These are phyloP conservation scores for Gamsiella multidivaricata DNA, from an alignment of 192 early-diverging fungal species.

Conservation along the genomic window DNA sequence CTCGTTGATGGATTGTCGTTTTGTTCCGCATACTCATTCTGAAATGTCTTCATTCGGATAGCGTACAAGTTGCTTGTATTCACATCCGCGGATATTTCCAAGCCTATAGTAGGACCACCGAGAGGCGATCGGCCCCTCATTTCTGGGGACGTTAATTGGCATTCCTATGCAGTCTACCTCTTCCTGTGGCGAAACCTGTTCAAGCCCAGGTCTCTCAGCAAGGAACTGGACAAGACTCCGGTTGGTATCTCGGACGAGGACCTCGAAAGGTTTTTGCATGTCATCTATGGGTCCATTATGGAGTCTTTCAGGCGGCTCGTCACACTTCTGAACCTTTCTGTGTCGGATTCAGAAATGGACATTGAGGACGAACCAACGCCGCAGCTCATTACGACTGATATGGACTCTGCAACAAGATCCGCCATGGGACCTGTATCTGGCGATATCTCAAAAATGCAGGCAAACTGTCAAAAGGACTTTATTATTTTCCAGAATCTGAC, in stretches of 20 bases:
- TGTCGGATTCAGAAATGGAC: constrained; percentile 45
- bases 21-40: not conserved
- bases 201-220: constrained; percentile 27
- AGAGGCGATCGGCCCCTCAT: not conserved
- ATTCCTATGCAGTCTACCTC: constrained; percentile 65
- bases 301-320: constrained; percentile 41
- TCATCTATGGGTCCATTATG: constrained; percentile 42
- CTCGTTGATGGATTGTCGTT: not conserved
- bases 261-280: constrained; percentile 10
- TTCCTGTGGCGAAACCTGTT: constrained; percentile 73
- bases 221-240: constrained; percentile 18
- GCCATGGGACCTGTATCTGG: constrained; percentile 42
- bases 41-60: not conserved
- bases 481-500: constrained; percentile 76
- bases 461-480: constrained; percentile 73
- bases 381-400: not conserved
- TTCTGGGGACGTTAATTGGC: constrained; percentile 19
- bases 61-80: constrained; percentile 65
- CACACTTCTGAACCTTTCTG: constrained; percentile 38
- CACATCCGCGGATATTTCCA: constrained; percentile 59
- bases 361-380: constrained; percentile 51
- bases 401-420: constrained; percentile 1
- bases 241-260: constrained; percentile 17
- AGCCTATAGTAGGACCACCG: not conserved
- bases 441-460: constrained; percentile 63